Evolutionary conservation across 2,329 filamentous ascomycete species (phyloP), one percentile per base, ranked within the genome.

Genomic region (Diplodia seriata): DNA sequence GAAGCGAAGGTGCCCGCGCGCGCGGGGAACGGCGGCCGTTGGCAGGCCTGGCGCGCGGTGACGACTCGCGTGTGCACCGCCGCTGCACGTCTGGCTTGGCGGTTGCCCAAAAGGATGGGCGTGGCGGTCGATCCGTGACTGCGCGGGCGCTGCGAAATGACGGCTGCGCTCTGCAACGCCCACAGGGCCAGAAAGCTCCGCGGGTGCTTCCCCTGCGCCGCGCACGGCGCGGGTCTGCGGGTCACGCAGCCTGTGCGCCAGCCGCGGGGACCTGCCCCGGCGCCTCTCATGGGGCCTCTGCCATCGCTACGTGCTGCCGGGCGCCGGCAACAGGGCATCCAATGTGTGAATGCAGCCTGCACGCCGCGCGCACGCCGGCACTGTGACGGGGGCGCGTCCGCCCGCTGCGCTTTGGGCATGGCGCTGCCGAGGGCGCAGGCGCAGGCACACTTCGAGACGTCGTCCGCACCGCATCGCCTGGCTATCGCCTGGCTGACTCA

Each of bases 301-400:
- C 40, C 53, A 36, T n/a, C 29, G 4, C 26, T 26, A 26, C 26
- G 26, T 26, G 26, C 26, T 26, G 26, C 26, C 51, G 53, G 20
- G 55, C 55, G 55, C 55, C 15, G 55, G 20, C 36, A 8, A 23
- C 20, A 59, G 36, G 54, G 33, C n/a, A 26, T 23, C 15, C 54
- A 29, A 53, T n/a, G n/a, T n/a, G n/a, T n/a, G n/a, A n/a, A n/a
- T 53, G 50, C 20, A 29, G 56, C 43, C 38, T 47, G 56, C 56
- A 59, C 20, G 26, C 23, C 29, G 26, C 40, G 40, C 50, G 59
- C 59, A 63, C 59, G 59, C 40, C 57, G 43, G 43, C 59, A 63
- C 59, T 51, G 59, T 63, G 59, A 63, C 59, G 36, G 59, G 57
- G 47, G 29, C 59, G 59, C 59, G 47, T 63, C 59, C 40, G 43